Evolutionary conservation across 805 yeast species (phyloP), one percentile per base, ranked within the genome.

Genomic region (Cephaloascus albidus): DNA sequence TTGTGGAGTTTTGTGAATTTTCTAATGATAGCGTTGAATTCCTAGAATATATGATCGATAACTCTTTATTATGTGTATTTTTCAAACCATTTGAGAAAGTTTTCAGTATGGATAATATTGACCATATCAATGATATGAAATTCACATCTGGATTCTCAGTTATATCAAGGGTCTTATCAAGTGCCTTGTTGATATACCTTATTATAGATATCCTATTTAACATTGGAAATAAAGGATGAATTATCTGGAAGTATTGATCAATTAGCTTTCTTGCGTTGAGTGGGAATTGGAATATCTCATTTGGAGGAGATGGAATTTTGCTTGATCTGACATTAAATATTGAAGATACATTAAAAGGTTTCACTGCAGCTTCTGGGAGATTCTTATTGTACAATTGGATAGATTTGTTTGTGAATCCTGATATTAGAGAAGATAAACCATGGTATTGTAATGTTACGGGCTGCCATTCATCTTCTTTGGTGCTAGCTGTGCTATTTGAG

Each of bases 331-430:
- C 38, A 38, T 49, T 47, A 42, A 52, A 52, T 10, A 52, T 51
- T 5, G 55, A 49, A 2, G 54, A 53, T n/a, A 52, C 55, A n/a
- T 54, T 37, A 34, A 51, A 52, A n/a, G 57, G 55, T 19, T 45
- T 45, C 28, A 41, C 41, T 20, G 40, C 39, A 23, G 28, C 37
- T n/a, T 38, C 17, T 1, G 18, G 19, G 5, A 47, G 18, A 6
- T 40, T 44, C 23, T 28, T 40, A 35, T 45, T 50, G 36, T 49
- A 51, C 20, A 48, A 44, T 27, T 45, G 45, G 10, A 52, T 46
- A 16, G 52, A 36, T 19, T 40, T 39, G 4, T 45, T 41, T 16
- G 52, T 43, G 35, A 52, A 52, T 14, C 55, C 54, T 4, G 53
- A 50, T 17, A 51, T 46, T 10, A 48, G 39, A 4, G 48, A 44